Evolutionary conservation across 2,329 filamentous ascomycete species (phyloP).

Genomic region (Myriosclerotinia scirpicola): DNA sequence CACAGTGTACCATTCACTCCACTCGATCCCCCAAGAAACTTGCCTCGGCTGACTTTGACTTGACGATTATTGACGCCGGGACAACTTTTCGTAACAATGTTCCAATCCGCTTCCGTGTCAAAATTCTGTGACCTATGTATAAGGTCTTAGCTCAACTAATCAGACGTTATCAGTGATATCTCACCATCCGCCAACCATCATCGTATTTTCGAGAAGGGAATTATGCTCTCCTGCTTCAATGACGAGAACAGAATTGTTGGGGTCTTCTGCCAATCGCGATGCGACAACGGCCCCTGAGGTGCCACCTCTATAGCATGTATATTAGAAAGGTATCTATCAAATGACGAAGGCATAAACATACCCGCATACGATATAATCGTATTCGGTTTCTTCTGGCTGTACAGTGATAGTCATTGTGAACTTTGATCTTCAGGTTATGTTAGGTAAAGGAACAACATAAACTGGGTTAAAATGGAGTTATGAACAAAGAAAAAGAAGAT

Average conservation of each 20-base stretch:
- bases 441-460: background rate
- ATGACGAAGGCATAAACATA: constrained; percentile 16
- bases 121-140: constrained; percentile 47
- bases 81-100: constrained; percentile 47
- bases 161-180: background rate
- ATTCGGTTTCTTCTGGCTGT: constrained; percentile 28
- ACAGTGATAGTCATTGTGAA: constrained; percentile 26
- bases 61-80: constrained; percentile 45
- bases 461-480: background rate
- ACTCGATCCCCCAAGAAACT: constrained; percentile 51
- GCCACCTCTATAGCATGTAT: constrained; percentile 41
- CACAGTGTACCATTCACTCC: constrained; percentile 53
- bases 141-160: background rate
- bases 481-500: background rate
- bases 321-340: background rate
- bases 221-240: constrained; percentile 51
- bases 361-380: constrained; percentile 38
- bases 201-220: constrained; percentile 49
- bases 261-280: constrained; percentile 53
- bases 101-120: constrained; percentile 53
- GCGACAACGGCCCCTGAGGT: constrained; percentile 53
- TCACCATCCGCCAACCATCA: constrained; percentile 52
- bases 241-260: constrained; percentile 48
- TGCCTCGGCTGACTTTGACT: constrained; percentile 50
- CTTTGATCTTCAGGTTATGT: background rate